Evolutionary conservation across 306 rosid genomes (phyloP), one percentile per base, ranked within the genome.

Genomic region (Casuarina cunninghamiana): DNA sequence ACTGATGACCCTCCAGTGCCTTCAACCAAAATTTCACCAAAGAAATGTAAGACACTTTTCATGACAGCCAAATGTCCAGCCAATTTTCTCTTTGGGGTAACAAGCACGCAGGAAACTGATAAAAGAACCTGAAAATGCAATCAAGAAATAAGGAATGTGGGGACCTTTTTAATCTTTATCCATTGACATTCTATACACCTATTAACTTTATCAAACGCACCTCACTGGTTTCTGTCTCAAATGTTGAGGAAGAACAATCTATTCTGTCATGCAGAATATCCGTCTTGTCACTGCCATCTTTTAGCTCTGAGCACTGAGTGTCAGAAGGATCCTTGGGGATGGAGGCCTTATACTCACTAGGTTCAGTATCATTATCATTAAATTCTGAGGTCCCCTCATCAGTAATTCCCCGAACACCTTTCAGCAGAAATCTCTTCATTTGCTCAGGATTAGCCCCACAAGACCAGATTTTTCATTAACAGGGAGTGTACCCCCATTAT

Each of bases 1-100:
- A 90, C 91, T 48, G 97, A 91, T 76, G 96, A 90, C 74, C 98
- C 97, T 39, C 96, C 97, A 75, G 93, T 92, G 77, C 98, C 97
- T 83, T 95, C 97, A 72, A 95, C 98, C 88, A 91, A 68, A 80
- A 91, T 89, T 74, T 91, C 93, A 65, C 97, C 95, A 78, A 85
- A 95, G 76, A 95, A 95, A 88, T 91, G 98, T 93, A 95, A 80
- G 76, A 86, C 92, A 78, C 88, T 87, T 82, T 95, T 95, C 97
- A 84, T 92, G 83, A 95, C 92, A 38, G 96, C 97, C 88, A 95
- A 88, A 81, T 87, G 88, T 78, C 97, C 98, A 41, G 93, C 97
- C 82, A 92, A 84, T 89, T 95, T 95, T 85, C 97, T 91, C 89
- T 92, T 95, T 6, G 93, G 84, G 65, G 93, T 87, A 53, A 95